Conservation (phyloP, 2,329 filamentous ascomycete genomes). For the Talaromyces sp. region DNA sequence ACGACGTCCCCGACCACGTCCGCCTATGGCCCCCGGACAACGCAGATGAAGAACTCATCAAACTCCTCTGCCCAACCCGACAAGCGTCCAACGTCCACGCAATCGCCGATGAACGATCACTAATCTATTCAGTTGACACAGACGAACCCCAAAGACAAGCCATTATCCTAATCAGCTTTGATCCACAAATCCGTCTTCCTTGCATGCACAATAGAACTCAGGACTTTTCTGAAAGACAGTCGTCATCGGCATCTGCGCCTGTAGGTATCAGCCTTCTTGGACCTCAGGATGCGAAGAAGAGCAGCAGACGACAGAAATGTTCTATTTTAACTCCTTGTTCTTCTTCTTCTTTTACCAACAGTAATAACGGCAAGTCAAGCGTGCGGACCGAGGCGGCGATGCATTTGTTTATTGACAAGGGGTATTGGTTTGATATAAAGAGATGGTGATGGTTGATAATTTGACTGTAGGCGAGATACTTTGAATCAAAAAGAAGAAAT, state of each 20-base stretch:
- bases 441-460: neutral
- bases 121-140: conserved; percentile 36
- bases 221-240: neutral
- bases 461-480: neutral
- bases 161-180: conserved; percentile 38
- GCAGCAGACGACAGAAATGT: neutral
- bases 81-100: conserved; percentile 31
- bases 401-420: conserved; percentile 14
- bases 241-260: neutral
- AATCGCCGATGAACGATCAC: conserved; percentile 35
- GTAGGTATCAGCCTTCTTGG: neutral
- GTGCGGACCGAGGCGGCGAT: conserved; percentile 11
- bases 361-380: neutral
- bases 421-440: conserved; percentile 13
- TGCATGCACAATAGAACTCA: conserved; percentile 17
- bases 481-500: neutral
- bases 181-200: conserved; percentile 31
- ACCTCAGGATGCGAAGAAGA: neutral
- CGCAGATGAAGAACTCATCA: conserved; percentile 32
- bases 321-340: neutral
- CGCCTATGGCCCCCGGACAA: conserved; percentile 40
- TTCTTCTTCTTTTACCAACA: neutral
- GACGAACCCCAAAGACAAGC: conserved; percentile 20
- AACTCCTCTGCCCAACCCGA: conserved; percentile 36
- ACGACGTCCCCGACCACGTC: conserved; percentile 34